phyloP scores from a whole-genome alignment of 805 yeast species.

The Cyberlindnera galapagoensis region DNA sequence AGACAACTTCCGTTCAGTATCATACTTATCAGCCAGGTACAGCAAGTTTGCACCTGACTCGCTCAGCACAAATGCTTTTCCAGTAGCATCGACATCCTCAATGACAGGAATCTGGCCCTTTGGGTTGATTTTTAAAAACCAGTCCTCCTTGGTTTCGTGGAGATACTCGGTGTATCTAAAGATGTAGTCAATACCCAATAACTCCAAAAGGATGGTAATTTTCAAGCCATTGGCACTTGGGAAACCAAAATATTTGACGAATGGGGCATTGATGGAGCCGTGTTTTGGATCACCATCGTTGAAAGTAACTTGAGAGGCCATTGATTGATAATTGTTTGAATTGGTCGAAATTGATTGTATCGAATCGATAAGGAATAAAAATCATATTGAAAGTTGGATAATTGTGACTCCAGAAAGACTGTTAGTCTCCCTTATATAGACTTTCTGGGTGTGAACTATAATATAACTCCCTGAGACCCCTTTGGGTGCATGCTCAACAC shows the following conservation, averaged over 20 bases:
- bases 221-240: conserved; percentile 36
- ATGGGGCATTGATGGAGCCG: conserved; percentile 29
- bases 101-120: conserved; percentile 59
- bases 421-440: too few relatives aligned
- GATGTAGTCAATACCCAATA: conserved; percentile 27
- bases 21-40: conserved; percentile 54
- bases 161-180: conserved; percentile 30
- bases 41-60: conserved; percentile 59
- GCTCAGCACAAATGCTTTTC: conserved; percentile 35
- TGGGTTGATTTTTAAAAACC: conserved; percentile 52
- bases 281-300: conserved; percentile 12
- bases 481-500: too few relatives aligned
- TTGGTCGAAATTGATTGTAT: too few relatives aligned
- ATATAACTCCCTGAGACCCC: too few relatives aligned
- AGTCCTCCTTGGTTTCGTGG: conserved; percentile 44
- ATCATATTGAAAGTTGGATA: too few relatives aligned
- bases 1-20: conserved; percentile 38
- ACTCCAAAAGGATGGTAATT: conserved; percentile 30
- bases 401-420: too few relatives aligned
- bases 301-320: not conserved
- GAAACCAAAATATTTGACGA: conserved; percentile 34
- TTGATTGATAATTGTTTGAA: too few relatives aligned
- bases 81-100: conserved; percentile 29
- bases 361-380: too few relatives aligned
- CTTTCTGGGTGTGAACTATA: too few relatives aligned